Conservation (phyloP, 2,329 filamentous ascomycete genomes). For the Colletotrichum liaoningense region DNA sequence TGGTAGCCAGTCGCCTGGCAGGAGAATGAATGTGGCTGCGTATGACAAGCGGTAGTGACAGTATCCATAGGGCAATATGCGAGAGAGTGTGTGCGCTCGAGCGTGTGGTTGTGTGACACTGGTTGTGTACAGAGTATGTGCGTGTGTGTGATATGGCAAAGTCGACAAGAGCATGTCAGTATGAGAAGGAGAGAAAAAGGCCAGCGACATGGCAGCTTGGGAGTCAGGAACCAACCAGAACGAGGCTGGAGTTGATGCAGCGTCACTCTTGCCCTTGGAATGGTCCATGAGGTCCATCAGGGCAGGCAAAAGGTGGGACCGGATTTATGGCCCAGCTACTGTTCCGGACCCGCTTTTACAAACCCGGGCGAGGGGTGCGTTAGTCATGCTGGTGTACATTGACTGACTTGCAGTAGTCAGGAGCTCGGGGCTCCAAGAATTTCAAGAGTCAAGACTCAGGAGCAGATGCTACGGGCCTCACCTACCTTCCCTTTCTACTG, state of each 20-base stretch:
- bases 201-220: conserved; percentile 10
- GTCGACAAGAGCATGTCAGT: conserved; percentile 20
- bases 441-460: neutral
- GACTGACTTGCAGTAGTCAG: conserved; percentile 12
- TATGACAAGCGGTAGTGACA: neutral
- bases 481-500: no score
- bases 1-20: conserved; percentile 1
- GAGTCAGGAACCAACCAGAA: conserved; percentile 23
- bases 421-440: neutral
- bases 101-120: no score
- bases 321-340: neutral
- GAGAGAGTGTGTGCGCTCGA: neutral
- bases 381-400: conserved; percentile 22
- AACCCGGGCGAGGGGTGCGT: neutral
- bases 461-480: neutral
- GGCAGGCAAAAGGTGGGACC: conserved; percentile 30
- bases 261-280: conserved; percentile 11
- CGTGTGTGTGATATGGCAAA: neutral
- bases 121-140: neutral
- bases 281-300: neutral
- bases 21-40: neutral
- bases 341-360: neutral
- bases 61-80: neutral
- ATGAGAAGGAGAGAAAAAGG: conserved; percentile 11
- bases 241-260: neutral